Percentiles rank a stretch among this genome's conserved stretches.
Conservation (phyloP, 2,329 filamentous ascomycete genomes). For the Ascochyta koolunga region DNA sequence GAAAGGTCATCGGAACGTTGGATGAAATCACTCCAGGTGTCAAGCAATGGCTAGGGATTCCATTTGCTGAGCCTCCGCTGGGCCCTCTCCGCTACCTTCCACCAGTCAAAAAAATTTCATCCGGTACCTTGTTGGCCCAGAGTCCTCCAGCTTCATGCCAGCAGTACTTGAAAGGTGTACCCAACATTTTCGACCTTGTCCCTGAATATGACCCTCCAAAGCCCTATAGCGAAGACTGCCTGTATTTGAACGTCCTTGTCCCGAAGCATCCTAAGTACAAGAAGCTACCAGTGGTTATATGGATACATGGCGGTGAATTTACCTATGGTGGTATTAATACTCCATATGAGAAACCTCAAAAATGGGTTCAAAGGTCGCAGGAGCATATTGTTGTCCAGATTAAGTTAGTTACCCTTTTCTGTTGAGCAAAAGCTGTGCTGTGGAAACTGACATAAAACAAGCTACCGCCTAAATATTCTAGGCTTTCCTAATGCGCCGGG, state of each 20-base stretch:
- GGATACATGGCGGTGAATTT: slow-evolving; percentile 43
- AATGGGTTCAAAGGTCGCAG: slow-evolving; percentile 30
- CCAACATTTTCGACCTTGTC: background rate
- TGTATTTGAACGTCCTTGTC: slow-evolving; percentile 47
- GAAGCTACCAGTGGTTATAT: slow-evolving; percentile 42
- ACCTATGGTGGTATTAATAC: slow-evolving; percentile 53
- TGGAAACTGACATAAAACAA: slow-evolving; percentile 48
- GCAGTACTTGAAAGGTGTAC: background rate
- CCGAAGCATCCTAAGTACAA: slow-evolving; percentile 23
- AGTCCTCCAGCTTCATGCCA: background rate
- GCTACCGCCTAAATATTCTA: slow-evolving; percentile 43
- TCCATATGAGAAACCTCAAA: slow-evolving; percentile 33
- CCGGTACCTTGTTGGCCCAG: background rate
- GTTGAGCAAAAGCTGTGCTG: background rate
- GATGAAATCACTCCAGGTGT: background rate
- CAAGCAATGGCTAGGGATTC: background rate
- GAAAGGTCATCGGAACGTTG: background rate
- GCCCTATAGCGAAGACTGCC: slow-evolving; percentile 40
- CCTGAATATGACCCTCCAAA: background rate
- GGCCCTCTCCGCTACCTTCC: background rate
- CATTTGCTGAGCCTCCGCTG: slow-evolving; percentile 1
- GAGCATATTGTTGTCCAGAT: slow-evolving; percentile 32
- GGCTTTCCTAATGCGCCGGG: slow-evolving; percentile 41
- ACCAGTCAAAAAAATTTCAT: background rate
- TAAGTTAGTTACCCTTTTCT: slow-evolving; percentile 7